Base-by-base conservation (phyloP, 768 basidiomycete genomes). In the Chlorophyllum brunneum region DNA sequence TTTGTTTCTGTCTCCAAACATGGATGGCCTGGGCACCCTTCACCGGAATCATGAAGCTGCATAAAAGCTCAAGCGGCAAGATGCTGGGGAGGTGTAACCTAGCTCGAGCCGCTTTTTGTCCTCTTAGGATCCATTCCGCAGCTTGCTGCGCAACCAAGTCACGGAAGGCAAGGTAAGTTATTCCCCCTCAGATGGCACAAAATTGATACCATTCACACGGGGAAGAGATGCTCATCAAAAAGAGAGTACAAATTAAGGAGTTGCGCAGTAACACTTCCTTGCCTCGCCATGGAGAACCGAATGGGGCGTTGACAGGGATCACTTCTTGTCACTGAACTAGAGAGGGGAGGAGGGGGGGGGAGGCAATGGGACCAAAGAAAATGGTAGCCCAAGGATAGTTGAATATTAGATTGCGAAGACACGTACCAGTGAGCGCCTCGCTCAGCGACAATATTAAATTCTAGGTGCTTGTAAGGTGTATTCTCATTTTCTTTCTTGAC, bases 91-190 rank as follows among this genome's bases (percentile, higher is more conserved):
- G 16, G 11, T 1, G 18, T n/a, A 10, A 9, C 6, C 1, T 16
- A 15, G 31, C 4, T n/a, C n/a, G 13, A 26, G 24, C 23, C 11
- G 30, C 13, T 31, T 51, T 51, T 34, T 42, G 42, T 44, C 6
- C 10, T 16, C 30, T 24, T 43, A 6, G 16, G 34, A 10, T 16
- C 13, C 0, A 29, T 44, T 51, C 51, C 51, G 51, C 51, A 51
- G 51, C 18, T 13, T 44, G 33, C 51, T 51, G 51, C 51, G 51
- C 51, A 51, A 15, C 44, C 18, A 5, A 38, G 20, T 7, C n/a
- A n/a, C n/a, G 23, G 8, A 36, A 27, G 16, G n/a, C 10, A 30
- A 30, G 2, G 8, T 40, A 27, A 7, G 4, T 24, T 11, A 15
- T 5, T 36, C 16, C 16, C 16, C 13, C 15, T 16, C 34, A n/a